Evolutionary conservation across 1,284 basidiomycete species (phyloP).

Genomic region (Porphyrellus sp.): DNA sequence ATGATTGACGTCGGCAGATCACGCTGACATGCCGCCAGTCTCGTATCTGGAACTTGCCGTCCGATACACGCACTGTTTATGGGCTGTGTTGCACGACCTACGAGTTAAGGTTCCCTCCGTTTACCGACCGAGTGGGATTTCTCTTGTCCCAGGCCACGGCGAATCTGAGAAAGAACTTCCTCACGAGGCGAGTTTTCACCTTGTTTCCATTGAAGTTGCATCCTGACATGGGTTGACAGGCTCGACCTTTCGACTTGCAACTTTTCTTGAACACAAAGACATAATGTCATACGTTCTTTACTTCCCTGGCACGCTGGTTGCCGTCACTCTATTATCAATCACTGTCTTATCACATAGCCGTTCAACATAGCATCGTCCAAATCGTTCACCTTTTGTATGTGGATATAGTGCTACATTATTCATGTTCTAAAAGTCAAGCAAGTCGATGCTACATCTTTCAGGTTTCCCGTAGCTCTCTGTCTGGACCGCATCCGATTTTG

Average conservation of each 20-base stretch:
- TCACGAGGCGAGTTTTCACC: conserved; percentile 22
- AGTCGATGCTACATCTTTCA: background rate
- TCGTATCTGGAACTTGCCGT: conserved; percentile 60
- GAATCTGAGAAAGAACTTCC: conserved; percentile 30
- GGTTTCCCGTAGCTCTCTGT: background rate
- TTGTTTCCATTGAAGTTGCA: background rate
- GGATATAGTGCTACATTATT: conserved; percentile 26
- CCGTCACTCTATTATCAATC: conserved; percentile 3
- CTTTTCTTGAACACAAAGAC: conserved; percentile 47
- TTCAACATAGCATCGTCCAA: conserved; percentile 15
- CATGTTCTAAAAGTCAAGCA: conserved; percentile 10
- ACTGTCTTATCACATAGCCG: conserved; percentile 11
- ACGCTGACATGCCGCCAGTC: conserved; percentile 47
- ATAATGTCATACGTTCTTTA: conserved; percentile 21
- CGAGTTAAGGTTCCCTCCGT: conserved; percentile 45
- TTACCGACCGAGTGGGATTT: conserved; percentile 41
- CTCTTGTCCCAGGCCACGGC: conserved; percentile 11
- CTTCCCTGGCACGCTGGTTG: background rate
- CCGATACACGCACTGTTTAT: conserved; percentile 58
- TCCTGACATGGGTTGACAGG: conserved; percentile 9
- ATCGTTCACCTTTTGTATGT: conserved; percentile 16
- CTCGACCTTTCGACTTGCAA: conserved; percentile 50
- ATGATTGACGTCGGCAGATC: conserved; percentile 40
- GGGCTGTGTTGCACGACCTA: conserved; percentile 52
- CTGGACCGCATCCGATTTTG: background rate